Base-by-base conservation (phyloP, 179 eudicot genomes). In the Amaranthus tricolor region DNA sequence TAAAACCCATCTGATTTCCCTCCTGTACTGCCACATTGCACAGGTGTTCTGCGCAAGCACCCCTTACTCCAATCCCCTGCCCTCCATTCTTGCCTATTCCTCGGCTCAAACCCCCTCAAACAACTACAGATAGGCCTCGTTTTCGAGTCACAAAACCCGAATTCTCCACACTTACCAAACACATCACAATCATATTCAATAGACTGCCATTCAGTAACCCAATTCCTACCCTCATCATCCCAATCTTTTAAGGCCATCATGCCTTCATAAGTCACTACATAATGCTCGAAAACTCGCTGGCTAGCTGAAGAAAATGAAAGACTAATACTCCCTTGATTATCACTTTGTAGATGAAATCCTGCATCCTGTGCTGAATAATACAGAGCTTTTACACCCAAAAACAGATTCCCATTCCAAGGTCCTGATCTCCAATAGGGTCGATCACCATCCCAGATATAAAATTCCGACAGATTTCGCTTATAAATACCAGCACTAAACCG, bases 91-190 rank as follows among this genome's bases (percentile, higher is more conserved):
- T 76, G 68, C 2, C 2, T 7, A 17, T 64, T 13, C 51, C 62
- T 81, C 40, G 86, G 90, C 62, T 59, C 67, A 66, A 82, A 85
- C 24, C 90, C 86, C 55, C 55, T 61, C 66, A 85, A 76, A 72
- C 88, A 86, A 0, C 73, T 47, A 66, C 88, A 85, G n/a, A 76
- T 76, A 31, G 76, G 83, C 0, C 76, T 62, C 11, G 66, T 64
- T 6, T 54, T 50, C 14, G 78, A 17, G 53, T 72, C 68, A 66
- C 90, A 87, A 16, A 48, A 75, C 49, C 88, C 90, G 70, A 80
- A 83, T 62, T 66, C 77, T 21, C 88, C 90, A 72, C 90, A 85
- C 66, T 66, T 82, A 0, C 77, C 84, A 59, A 75, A 84, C n/a
- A 68, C 40, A 61, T 84, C 88, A 67, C 88, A 85, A 10, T 75